Percentiles rank a stretch among this genome's conserved stretches.
phyloP scores from a whole-genome alignment of 1,139 yeast genomes.

The Wickerhamiella infanticola region DNA sequence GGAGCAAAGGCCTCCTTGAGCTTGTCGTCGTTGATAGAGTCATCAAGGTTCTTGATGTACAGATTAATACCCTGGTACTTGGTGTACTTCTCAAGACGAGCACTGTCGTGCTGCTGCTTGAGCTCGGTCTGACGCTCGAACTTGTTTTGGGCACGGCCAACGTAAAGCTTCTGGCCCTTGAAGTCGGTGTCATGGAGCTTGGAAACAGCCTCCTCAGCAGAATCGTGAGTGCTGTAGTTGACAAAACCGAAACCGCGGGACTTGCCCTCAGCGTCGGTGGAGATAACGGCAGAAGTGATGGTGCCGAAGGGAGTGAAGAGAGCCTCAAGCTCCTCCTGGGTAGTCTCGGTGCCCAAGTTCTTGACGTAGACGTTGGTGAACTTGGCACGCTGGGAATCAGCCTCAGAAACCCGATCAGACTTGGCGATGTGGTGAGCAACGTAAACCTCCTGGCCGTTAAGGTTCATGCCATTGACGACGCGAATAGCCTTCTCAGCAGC shows the following conservation, averaged over 20 bases:
- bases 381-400: constrained; percentile 82
- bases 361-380: constrained; percentile 92
- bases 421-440: constrained; percentile 91
- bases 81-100: constrained; percentile 80
- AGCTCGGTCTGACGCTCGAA: constrained; percentile 95
- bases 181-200: constrained; percentile 78
- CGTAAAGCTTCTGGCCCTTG: constrained; percentile 68
- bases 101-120: constrained; percentile 87
- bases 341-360: constrained; percentile 61
- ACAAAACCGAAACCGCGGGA: constrained; percentile 94
- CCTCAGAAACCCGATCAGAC: constrained; percentile 90
- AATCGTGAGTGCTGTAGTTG: constrained; percentile 74
- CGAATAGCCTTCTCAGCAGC: constrained; percentile 93
- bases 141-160: constrained; percentile 99
- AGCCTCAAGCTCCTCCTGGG: constrained; percentile 40
- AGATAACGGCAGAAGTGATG: constrained; percentile 73
- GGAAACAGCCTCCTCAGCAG: constrained; percentile 85
- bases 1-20: constrained; percentile 86
- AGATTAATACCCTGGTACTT: constrained; percentile 97
- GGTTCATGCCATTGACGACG: constrained; percentile 95
- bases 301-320: constrained; percentile 63
- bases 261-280: constrained; percentile 75
- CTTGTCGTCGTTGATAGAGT: constrained; percentile 77
- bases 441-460: constrained; percentile 90
- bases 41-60: constrained; percentile 93